These are phyloP conservation scores for Ceratobasidium sp. DNA, from an alignment of 1,284 basidiomycete genomes.

Conservation along the genomic window DNA sequence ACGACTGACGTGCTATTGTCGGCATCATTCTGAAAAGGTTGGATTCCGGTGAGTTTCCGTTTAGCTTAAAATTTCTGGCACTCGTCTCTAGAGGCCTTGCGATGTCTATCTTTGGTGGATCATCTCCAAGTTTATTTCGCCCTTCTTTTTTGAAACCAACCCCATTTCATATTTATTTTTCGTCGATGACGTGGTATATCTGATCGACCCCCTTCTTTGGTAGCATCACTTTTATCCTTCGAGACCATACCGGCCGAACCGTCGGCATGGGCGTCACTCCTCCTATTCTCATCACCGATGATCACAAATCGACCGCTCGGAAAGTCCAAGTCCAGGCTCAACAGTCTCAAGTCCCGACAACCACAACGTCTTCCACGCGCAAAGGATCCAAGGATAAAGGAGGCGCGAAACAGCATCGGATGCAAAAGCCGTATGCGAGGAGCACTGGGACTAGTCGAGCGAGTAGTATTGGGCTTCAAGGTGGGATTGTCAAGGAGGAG, in stretches of 20 bases:
- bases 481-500: slow-evolving; percentile 35
- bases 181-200: neutral
- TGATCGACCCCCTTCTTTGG: neutral
- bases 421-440: slow-evolving; percentile 39
- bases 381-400: slow-evolving; percentile 29
- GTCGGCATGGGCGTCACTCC: slow-evolving; percentile 88
- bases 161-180: slow-evolving; percentile 5
- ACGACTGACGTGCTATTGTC: slow-evolving; percentile 98
- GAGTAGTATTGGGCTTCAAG: slow-evolving; percentile 40
- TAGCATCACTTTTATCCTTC: slow-evolving; percentile 90
- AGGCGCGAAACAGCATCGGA: slow-evolving; percentile 25
- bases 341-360: neutral
- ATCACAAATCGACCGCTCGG: slow-evolving; percentile 84
- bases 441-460: slow-evolving; percentile 34
- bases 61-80: neutral
- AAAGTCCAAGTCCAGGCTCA: slow-evolving; percentile 46
- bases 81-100: neutral
- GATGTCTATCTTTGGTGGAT: neutral
- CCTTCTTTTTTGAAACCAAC: neutral
- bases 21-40: slow-evolving; percentile 97
- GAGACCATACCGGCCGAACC: slow-evolving; percentile 82
- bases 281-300: slow-evolving; percentile 99
- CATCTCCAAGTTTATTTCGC: neutral
- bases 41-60: slow-evolving; percentile 75
- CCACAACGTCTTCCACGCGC: neutral